phyloP scores from a whole-genome alignment of 768 basidiomycete species.

The Auricularia heimuer region DNA sequence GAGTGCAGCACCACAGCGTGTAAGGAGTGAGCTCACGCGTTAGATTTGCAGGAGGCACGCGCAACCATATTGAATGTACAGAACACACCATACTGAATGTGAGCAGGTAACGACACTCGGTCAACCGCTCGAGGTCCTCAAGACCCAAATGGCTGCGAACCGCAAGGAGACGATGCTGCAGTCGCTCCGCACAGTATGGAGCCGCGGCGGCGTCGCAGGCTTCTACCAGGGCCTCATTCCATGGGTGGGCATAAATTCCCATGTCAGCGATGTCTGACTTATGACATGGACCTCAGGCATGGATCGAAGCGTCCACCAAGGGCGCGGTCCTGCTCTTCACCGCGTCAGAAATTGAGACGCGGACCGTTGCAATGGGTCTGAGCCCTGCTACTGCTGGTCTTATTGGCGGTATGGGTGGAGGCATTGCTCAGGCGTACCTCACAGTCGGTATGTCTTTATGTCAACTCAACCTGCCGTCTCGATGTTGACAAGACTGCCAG shows the following conservation, averaged over 20 bases:
- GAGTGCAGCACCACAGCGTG: conserved; percentile 14
- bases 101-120: conserved; percentile 90
- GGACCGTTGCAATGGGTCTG: conserved; percentile 52
- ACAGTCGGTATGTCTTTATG: conserved; percentile 81
- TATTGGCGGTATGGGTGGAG: conserved; percentile 95
- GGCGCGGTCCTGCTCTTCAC: conserved; percentile 94
- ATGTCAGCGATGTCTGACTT: neutral
- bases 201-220: conserved; percentile 78
- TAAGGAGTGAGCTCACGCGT: conserved; percentile 7
- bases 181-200: conserved; percentile 80
- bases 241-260: conserved; percentile 53
- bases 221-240: conserved; percentile 99
- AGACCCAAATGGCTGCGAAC: conserved; percentile 99
- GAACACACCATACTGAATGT: neutral
- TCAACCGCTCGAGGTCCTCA: conserved; percentile 94
- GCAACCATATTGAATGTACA: neutral
- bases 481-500: conserved; percentile 30
- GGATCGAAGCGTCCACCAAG: conserved; percentile 99
- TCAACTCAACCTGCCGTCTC: neutral
- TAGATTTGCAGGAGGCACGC: conserved; percentile 58
- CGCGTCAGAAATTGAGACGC: conserved; percentile 86
- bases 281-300: conserved; percentile 49
- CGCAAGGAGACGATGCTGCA: conserved; percentile 83
- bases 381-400: conserved; percentile 78
- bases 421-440: conserved; percentile 94